Conservation (phyloP, 2,329 filamentous ascomycete genomes). For the Cercospora sp. region DNA sequence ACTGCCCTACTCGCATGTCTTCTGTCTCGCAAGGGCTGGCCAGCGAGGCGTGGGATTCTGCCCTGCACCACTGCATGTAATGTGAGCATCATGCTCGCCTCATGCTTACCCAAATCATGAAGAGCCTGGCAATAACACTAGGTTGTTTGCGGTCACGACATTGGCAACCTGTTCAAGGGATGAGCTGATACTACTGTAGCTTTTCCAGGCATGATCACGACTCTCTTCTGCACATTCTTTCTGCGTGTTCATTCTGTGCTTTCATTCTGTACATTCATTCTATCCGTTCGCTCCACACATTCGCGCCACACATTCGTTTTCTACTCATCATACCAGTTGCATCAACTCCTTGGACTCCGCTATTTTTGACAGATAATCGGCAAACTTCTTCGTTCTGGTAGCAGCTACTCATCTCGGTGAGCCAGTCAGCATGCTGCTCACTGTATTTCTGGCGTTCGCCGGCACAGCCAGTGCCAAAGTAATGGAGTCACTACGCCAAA, state of each 20-base stretch:
- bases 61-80: neutral
- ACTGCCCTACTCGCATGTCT: neutral
- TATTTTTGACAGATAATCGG: neutral
- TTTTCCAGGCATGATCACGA: neutral
- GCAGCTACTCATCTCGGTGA: neutral
- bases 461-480: constrained; percentile 21
- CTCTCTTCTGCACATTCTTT: neutral
- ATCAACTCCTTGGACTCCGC: neutral
- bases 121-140: neutral
- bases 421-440: neutral
- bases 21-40: neutral
- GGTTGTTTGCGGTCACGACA: neutral
- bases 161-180: neutral
- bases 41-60: neutral
- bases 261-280: neutral
- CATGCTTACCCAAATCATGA: neutral
- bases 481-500: constrained; percentile 25
- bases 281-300: neutral
- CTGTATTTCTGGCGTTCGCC: constrained; percentile 11
- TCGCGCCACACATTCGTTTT: neutral
- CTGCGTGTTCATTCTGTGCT: neutral
- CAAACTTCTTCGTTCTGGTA: neutral
- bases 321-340: neutral
- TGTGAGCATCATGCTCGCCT: neutral
- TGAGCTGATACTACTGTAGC: neutral